These are phyloP conservation scores for Quercus parvula DNA, from an alignment of 306 rosid species.

Conservation along the genomic window DNA sequence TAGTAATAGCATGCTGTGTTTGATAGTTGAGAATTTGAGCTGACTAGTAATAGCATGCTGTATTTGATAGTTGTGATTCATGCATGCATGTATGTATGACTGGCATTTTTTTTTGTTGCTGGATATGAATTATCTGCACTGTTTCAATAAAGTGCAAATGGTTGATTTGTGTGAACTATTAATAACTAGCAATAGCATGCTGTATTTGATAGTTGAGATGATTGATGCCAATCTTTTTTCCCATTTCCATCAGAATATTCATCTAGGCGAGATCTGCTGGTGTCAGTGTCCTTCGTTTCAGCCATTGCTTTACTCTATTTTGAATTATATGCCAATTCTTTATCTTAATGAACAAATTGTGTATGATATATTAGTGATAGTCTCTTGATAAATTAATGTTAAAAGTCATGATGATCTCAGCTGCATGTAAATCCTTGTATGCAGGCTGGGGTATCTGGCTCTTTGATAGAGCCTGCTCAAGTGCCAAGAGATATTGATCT, in stretches of 20 bases:
- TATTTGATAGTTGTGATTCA: no score
- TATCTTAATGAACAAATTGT: neutral
- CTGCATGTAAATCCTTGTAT: slow-evolving; percentile 15
- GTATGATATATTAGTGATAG: neutral
- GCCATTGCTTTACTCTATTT: neutral
- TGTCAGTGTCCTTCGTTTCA: neutral
- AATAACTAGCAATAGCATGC: neutral
- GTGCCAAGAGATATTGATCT: slow-evolving; percentile 71
- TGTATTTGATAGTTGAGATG: neutral
- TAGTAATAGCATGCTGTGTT: neutral
- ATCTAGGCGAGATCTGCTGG: neutral
- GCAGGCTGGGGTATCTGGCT: slow-evolving; percentile 73
- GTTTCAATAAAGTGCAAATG: neutral
- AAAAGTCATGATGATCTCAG: slow-evolving; percentile 6
- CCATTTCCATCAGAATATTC: neutral
- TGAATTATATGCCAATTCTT: neutral
- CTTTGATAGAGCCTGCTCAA: slow-evolving; percentile 66
- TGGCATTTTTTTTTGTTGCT: neutral
- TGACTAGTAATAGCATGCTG: no score
- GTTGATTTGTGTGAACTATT: neutral
- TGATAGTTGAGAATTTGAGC: neutral
- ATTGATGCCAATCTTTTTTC: neutral
- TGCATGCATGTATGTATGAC: neutral
- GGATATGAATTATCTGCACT: neutral
- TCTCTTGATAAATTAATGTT: neutral